Evolutionary conservation across 768 basidiomycete genomes (phyloP), one percentile per base, ranked within the genome.

Genomic region (Xerocomus brunneocitrinus): DNA sequence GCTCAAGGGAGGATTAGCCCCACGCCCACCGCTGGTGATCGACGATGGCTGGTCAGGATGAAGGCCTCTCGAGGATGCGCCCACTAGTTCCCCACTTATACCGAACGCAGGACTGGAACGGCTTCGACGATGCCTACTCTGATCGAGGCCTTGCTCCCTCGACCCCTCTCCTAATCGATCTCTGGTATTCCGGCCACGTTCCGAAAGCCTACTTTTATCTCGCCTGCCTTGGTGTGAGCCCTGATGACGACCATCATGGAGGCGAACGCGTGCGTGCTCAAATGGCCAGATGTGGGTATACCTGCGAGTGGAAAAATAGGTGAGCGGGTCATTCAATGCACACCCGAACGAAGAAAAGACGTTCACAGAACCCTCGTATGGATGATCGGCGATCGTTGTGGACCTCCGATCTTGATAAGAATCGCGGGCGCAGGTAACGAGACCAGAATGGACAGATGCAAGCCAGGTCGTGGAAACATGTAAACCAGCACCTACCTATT

Each of bases 241-340:
- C 42, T 58, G 67, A 61, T 55, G 66, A 63, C 54, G 78, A 74
- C 49, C 55, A 41, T 69, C 69, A 24, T 69, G 69, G 8, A 98
- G 74, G 44, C 86, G 79, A 4, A 98, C 94, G 36, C 95, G 85
- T 22, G 95, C 88, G 63, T 95, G 92, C 65, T 95, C 94, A 58
- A 94, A 98, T 0, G 95, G 95, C 91, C 94, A 98, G 53, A 98
- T 97, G 67, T 98, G 89, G 54, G 88, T 86, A 73, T 97, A 98
- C 57, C 92, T 93, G 57, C 16, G 27, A 13, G 22, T 12, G 30
- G 38, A 27, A 7, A 47, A 34, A 48, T 4, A 22, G 14, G 50
- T 59, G 41, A 65, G 58, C 25, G 25, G 3, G 25, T 32, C 9
- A 5, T 55, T 52, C 35, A 8, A 43, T 0, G n/a, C 16, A 31